Evolutionary conservation across 352 stramenopile genomes (phyloP).

Genomic region (Phytophthora cryptogea): DNA sequence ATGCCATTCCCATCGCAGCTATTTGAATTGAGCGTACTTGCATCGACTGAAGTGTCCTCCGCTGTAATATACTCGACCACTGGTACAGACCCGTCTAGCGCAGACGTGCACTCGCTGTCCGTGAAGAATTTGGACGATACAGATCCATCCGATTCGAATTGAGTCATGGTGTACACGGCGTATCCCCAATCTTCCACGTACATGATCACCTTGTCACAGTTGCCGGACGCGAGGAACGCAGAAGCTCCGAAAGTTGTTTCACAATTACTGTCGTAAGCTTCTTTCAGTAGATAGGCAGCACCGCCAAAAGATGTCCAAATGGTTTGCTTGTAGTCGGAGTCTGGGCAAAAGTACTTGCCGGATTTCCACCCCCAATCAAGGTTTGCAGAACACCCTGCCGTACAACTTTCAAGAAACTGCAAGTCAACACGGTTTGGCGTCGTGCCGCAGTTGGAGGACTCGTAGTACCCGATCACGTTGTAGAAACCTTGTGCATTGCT

Average conservation of each 20-base stretch:
- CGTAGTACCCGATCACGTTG: conserved; percentile 1
- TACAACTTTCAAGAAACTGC: neutral
- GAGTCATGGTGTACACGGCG: neutral
- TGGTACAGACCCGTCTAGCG: conserved; percentile 1
- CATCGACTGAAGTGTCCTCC: neutral
- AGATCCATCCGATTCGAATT: neutral
- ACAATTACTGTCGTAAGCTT: conserved; percentile 1
- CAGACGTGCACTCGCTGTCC: neutral
- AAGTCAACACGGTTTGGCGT: conserved; percentile 2
- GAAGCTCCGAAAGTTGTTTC: neutral
- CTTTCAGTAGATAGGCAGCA: conserved; percentile 1
- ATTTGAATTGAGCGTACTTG: neutral
- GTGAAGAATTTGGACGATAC: conserved; percentile 4
- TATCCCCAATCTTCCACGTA: neutral
- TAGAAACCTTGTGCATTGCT: neutral
- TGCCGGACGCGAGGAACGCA: conserved; percentile 1
- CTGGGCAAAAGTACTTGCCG: neutral
- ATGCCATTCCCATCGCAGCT: neutral
- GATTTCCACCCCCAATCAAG: conserved; percentile 1
- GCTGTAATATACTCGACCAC: neutral
- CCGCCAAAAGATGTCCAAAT: conserved; percentile 4
- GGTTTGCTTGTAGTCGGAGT: conserved; percentile 2
- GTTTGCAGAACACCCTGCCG: neutral
- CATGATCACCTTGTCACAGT: conserved; percentile 5
- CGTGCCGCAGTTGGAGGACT: neutral